Evolutionary conservation across 768 basidiomycete genomes (phyloP).

Genomic region (Dentipellis fragilis): DNA sequence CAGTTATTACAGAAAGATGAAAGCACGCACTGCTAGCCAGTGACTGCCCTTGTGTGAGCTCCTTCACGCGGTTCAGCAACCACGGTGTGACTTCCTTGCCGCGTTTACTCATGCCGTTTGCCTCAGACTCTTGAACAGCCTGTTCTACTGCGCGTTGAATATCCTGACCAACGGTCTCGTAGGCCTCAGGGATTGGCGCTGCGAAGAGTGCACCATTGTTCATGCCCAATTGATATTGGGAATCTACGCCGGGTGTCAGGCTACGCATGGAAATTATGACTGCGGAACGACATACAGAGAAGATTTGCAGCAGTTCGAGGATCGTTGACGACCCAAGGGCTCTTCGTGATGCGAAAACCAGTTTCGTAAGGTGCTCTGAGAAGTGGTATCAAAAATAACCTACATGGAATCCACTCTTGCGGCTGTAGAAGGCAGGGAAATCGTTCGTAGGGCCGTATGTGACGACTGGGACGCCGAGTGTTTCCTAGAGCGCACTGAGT

Average conservation of each 20-base stretch:
- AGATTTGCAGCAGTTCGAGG: slow-evolving; percentile 62
- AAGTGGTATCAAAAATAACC: slow-evolving; percentile 3
- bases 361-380: neutral
- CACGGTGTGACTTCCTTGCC: slow-evolving; percentile 96
- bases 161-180: slow-evolving; percentile 51
- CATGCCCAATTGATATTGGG: slow-evolving; percentile 61
- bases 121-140: slow-evolving; percentile 76
- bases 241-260: slow-evolving; percentile 33
- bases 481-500: slow-evolving; percentile 52
- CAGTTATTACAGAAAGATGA: neutral
- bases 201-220: slow-evolving; percentile 74
- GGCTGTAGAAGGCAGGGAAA: slow-evolving; percentile 93
- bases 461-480: slow-evolving; percentile 85
- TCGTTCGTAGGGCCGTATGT: slow-evolving; percentile 66
- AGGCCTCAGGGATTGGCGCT: slow-evolving; percentile 78
- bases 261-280: neutral
- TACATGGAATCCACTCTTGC: slow-evolving; percentile 73
- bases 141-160: slow-evolving; percentile 76
- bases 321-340: slow-evolving; percentile 65
- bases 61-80: slow-evolving; percentile 74
- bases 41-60: slow-evolving; percentile 70
- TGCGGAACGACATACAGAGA: slow-evolving; percentile 40
- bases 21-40: slow-evolving; percentile 52
- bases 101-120: slow-evolving; percentile 62
- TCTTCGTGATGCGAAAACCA: slow-evolving; percentile 29